Percentiles rank a stretch among this genome's conserved stretches.
These are phyloP conservation scores for Anthoceros angustus DNA, from an alignment of 225 moss, liverwort and hornwort species.

Conservation along the genomic window DNA sequence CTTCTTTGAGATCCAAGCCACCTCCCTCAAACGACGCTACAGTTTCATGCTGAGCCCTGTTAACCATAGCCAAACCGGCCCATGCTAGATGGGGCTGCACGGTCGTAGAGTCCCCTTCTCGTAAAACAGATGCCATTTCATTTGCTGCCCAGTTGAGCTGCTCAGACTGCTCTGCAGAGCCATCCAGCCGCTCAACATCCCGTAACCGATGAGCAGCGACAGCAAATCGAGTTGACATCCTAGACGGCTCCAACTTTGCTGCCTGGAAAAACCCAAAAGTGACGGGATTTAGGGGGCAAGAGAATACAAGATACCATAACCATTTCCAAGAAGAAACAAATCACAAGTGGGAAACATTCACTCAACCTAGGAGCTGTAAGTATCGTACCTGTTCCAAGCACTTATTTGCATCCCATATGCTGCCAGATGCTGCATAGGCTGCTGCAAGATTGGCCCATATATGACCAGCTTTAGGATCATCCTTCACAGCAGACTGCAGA, in stretches of 20 bases:
- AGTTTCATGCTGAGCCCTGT: constrained; percentile 47
- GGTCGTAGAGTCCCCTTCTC: constrained; percentile 28
- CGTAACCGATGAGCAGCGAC: constrained; percentile 44
- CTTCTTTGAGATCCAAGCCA: constrained; percentile 34
- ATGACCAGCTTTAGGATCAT: constrained; percentile 43
- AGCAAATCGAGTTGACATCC: constrained; percentile 41
- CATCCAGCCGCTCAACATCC: constrained; percentile 39
- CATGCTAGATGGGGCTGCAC: constrained; percentile 33
- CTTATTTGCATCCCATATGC: constrained; percentile 28
- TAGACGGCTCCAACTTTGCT: constrained; percentile 32
- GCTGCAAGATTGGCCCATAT: constrained; percentile 47
- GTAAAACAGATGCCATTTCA: constrained; percentile 49
- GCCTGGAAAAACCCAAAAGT: constrained; percentile 19
- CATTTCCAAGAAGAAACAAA: not conserved
- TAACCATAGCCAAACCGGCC: constrained; percentile 50
- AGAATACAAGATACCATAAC: not conserved
- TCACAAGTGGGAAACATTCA: not conserved
- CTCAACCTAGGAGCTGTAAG: too few relatives aligned
- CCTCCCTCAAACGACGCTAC: constrained; percentile 44
- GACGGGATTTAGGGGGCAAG: constrained; percentile 1
- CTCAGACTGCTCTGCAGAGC: constrained; percentile 16
- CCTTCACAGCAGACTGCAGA: constrained; percentile 35
- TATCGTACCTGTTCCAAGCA: constrained; percentile 38
- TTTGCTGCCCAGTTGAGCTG: constrained; percentile 47
- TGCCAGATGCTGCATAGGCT: constrained; percentile 36